Evolutionary conservation across 1,139 yeast species (phyloP).

Genomic region (Yamadazyma sp.): DNA sequence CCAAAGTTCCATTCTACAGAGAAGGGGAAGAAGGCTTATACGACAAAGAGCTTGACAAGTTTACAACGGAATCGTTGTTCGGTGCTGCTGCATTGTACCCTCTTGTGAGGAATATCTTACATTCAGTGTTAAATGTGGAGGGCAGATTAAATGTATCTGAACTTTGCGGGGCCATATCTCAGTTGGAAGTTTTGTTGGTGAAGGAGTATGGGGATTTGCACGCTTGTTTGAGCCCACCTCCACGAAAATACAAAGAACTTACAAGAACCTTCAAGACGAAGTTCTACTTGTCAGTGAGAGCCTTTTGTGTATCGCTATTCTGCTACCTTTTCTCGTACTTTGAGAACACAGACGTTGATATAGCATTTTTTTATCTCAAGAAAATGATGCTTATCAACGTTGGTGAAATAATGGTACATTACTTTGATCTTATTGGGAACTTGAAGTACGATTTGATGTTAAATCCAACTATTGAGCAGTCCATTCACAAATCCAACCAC

Average conservation of each 20-base stretch:
- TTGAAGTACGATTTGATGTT: slow-evolving; percentile 39
- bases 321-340: slow-evolving; percentile 43
- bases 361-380: slow-evolving; percentile 36
- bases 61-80: slow-evolving; percentile 19
- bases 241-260: slow-evolving; percentile 17
- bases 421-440: slow-evolving; percentile 32
- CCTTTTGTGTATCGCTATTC: slow-evolving; percentile 34
- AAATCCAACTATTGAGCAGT: slow-evolving; percentile 41
- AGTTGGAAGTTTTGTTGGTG: slow-evolving; percentile 21
- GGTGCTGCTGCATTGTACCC: slow-evolving; percentile 6
- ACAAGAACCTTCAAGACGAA: slow-evolving; percentile 27
- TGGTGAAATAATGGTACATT: slow-evolving; percentile 41
- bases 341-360: slow-evolving; percentile 26
- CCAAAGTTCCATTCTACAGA: slow-evolving; percentile 26
- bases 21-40: slow-evolving; percentile 24
- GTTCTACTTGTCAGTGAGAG: slow-evolving; percentile 27
- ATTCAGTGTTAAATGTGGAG: slow-evolving; percentile 21
- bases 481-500: slow-evolving; percentile 41
- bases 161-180: slow-evolving; percentile 20
- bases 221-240: slow-evolving; percentile 22
- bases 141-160: slow-evolving; percentile 23
- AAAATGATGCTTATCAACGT: slow-evolving; percentile 32
- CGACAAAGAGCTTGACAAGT: slow-evolving; percentile 23
- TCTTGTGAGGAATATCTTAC: slow-evolving; percentile 15
- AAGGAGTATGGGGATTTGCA: slow-evolving; percentile 21